These are phyloP conservation scores for Candida silvatica DNA, from an alignment of 805 yeast genomes.

Conservation along the genomic window DNA sequence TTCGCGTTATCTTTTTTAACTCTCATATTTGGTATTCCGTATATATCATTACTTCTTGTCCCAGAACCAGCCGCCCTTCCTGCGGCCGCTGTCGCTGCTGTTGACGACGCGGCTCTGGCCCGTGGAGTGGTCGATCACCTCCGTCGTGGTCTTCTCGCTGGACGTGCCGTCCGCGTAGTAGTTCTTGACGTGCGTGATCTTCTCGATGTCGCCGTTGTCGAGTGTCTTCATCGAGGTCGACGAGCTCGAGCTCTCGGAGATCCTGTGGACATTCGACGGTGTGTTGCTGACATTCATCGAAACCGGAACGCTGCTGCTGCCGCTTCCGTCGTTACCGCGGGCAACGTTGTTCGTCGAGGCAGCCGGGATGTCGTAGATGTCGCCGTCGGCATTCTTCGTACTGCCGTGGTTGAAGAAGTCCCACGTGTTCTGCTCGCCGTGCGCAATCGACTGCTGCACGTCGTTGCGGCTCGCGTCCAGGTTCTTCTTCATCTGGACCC, in stretches of 20 bases:
- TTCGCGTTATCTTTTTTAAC: background rate
- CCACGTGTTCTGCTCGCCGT: conserved; percentile 20
- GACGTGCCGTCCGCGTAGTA: conserved; percentile 36
- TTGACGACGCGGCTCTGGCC: conserved; percentile 25
- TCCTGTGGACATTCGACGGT: background rate
- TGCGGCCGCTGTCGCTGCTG: conserved; percentile 11
- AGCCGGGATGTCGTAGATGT: background rate
- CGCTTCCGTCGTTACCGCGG: background rate
- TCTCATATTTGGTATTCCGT: background rate
- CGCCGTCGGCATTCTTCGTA: background rate
- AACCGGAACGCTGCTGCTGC: background rate
- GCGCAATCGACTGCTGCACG: conserved; percentile 16
- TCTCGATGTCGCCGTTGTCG: conserved; percentile 35
- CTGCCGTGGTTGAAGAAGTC: conserved; percentile 7
- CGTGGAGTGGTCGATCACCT: conserved; percentile 24
- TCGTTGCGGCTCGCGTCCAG: conserved; percentile 28
- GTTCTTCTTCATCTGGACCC: conserved; percentile 40
- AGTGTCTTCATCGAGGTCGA: conserved; percentile 28
- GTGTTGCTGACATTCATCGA: background rate
- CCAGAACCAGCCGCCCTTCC: conserved; percentile 25
- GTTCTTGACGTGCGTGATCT: conserved; percentile 27
- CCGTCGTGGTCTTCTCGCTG: conserved; percentile 28
- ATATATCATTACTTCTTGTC: conserved; percentile 6
- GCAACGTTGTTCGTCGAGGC: background rate
- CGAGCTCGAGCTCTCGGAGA: conserved; percentile 28